Conservation (phyloP, 805 yeast species). For the Hanseniaspora thailandica region DNA sequence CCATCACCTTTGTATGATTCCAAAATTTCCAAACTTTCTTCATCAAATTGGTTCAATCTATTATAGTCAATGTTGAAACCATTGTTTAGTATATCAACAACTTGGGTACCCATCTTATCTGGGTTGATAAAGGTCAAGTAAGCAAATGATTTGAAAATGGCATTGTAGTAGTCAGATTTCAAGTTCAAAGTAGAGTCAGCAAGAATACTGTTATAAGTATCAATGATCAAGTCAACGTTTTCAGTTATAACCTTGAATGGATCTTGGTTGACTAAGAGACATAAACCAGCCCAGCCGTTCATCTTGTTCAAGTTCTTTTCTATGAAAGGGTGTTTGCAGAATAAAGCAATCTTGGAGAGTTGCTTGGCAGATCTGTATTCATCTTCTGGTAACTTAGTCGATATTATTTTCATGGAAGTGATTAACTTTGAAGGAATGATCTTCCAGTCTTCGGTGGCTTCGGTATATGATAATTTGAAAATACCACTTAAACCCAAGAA, state of each 20-base stretch:
- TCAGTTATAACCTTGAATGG: constrained; percentile 46
- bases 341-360: constrained; percentile 32
- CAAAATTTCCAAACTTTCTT: constrained; percentile 48
- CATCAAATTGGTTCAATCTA: constrained; percentile 33
- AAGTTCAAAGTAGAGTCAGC: constrained; percentile 17
- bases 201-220: background rate
- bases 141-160: constrained; percentile 43
- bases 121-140: constrained; percentile 50
- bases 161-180: constrained; percentile 29
- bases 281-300: constrained; percentile 72
- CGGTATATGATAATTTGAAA: background rate
- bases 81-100: constrained; percentile 34
- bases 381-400: constrained; percentile 24
- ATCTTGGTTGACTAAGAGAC: constrained; percentile 47
- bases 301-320: constrained; percentile 28
- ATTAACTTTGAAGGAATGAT: constrained; percentile 26
- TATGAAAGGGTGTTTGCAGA: constrained; percentile 29
- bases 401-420: constrained; percentile 32
- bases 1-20: constrained; percentile 49
- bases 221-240: constrained; percentile 17
- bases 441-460: constrained; percentile 23
- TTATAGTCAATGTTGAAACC: constrained; percentile 32
- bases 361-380: constrained; percentile 24
- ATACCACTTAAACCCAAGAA: constrained; percentile 29
- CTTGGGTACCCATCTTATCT: constrained; percentile 38